These are phyloP conservation scores for Alternaria sp. DNA, from an alignment of 2,329 filamentous ascomycete genomes.

Conservation along the genomic window DNA sequence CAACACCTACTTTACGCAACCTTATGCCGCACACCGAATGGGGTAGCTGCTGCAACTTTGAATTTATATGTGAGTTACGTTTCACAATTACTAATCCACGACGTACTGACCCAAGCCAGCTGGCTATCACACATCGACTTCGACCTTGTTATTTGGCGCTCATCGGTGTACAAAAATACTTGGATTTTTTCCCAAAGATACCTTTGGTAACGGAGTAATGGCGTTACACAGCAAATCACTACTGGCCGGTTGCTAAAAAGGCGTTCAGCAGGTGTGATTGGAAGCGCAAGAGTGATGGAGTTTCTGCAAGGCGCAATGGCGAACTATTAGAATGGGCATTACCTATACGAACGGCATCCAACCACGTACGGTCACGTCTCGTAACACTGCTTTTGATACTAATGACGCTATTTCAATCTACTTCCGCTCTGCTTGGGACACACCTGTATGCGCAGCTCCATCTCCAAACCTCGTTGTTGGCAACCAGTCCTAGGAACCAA, in stretches of 20 bases:
- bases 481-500: slow-evolving; percentile 35
- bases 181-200: slow-evolving; percentile 33
- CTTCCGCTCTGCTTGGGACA: slow-evolving; percentile 32
- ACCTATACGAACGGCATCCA: slow-evolving; percentile 23
- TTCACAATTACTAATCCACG: not conserved
- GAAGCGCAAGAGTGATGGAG: slow-evolving; percentile 28
- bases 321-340: slow-evolving; percentile 20
- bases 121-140: slow-evolving; percentile 14
- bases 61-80: slow-evolving; percentile 10
- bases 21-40: slow-evolving; percentile 1
- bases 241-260: slow-evolving; percentile 22
- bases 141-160: slow-evolving; percentile 20
- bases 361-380: slow-evolving; percentile 27
- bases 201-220: slow-evolving; percentile 42
- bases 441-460: slow-evolving; percentile 25
- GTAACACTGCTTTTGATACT: slow-evolving; percentile 46
- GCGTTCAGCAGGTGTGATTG: slow-evolving; percentile 29
- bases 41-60: not conserved
- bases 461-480: slow-evolving; percentile 25
- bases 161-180: slow-evolving; percentile 12
- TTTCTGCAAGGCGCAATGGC: slow-evolving; percentile 27
- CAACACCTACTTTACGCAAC: not conserved
- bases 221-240: slow-evolving; percentile 30
- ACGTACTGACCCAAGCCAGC: slow-evolving; percentile 6
- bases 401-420: slow-evolving; percentile 43